Evolutionary conservation across 2,329 filamentous ascomycete genomes (phyloP).

Genomic region (Daldinia sp.): DNA sequence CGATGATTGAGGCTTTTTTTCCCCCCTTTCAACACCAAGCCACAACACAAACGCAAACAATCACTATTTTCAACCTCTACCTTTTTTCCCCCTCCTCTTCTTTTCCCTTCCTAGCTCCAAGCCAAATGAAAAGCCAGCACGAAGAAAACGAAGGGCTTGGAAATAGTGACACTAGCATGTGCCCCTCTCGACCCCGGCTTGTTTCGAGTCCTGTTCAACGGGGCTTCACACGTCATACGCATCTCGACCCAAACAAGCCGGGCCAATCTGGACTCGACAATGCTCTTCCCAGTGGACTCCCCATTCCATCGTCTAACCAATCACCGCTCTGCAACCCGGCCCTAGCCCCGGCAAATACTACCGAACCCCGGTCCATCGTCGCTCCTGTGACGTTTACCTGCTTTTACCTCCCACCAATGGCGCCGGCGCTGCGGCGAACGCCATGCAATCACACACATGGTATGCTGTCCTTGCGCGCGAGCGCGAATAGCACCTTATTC

Average conservation of each 20-base stretch:
- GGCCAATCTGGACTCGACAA: conserved; percentile 25
- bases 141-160: background rate
- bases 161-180: background rate
- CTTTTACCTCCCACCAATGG: conserved; percentile 27
- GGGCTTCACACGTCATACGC: conserved; percentile 34
- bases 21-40: no score
- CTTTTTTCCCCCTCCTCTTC: no score
- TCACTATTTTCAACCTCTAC: no score
- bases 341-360: conserved; percentile 32
- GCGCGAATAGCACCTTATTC: background rate
- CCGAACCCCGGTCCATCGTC: conserved; percentile 15
- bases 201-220: conserved; percentile 12
- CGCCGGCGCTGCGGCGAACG: conserved; percentile 9
- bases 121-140: background rate
- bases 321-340: conserved; percentile 16
- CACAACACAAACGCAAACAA: background rate
- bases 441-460: conserved; percentile 26
- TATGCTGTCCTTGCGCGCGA: background rate
- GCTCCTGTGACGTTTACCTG: conserved; percentile 33
- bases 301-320: conserved; percentile 17
- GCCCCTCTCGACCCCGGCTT: conserved; percentile 7
- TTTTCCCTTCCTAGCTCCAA: background rate
- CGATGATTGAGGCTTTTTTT: background rate
- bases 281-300: conserved; percentile 4
- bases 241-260: conserved; percentile 13